Conservation (phyloP, 257 asterid species). For the Gardenia jasminoides region DNA sequence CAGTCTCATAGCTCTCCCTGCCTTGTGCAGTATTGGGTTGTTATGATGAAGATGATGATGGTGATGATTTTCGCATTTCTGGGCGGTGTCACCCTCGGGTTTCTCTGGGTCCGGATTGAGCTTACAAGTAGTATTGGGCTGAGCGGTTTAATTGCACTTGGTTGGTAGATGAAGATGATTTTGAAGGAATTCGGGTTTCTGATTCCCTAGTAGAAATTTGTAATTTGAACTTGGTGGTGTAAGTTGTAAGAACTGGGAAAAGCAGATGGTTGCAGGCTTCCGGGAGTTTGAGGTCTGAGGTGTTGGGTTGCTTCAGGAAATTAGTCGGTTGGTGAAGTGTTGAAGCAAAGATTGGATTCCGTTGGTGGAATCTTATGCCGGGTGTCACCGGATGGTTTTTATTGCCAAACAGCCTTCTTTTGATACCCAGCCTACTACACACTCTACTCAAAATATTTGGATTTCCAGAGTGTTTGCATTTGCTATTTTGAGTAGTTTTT, state of each 20-base stretch:
- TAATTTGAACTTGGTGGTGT: no score
- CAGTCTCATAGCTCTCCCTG: slow-evolving; percentile 62
- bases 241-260: neutral
- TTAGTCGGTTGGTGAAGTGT: slow-evolving; percentile 29
- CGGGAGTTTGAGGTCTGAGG: slow-evolving; percentile 27
- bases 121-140: slow-evolving; percentile 3
- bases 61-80: neutral
- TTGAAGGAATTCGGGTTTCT: no score
- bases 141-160: neutral
- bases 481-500: no score
- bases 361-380: neutral
- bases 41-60: neutral
- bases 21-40: no score
- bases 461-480: no score
- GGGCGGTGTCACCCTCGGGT: slow-evolving; percentile 28
- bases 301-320: slow-evolving; percentile 26
- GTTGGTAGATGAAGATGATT: neutral
- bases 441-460: no score
- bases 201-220: no score
- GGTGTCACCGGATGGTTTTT: neutral
- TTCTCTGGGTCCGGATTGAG: slow-evolving; percentile 26
- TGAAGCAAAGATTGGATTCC: slow-evolving; percentile 43
- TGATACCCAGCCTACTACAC: no score
- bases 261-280: neutral
- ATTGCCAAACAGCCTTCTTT: neutral